These are phyloP conservation scores for Plasmodium blacklocki DNA, from an alignment of 169 alveolate species.

Conservation along the genomic window DNA sequence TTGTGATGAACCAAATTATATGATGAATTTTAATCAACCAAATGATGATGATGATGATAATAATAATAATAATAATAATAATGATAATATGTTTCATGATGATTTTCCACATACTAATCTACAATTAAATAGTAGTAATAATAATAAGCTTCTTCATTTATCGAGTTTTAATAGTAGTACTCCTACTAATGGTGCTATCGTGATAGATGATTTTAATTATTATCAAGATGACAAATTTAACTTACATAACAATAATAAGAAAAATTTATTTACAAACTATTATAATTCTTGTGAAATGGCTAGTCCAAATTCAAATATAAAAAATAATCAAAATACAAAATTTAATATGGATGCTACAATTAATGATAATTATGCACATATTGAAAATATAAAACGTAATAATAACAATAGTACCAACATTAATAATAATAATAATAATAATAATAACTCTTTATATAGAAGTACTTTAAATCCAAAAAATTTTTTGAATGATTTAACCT, in stretches of 20 bases:
- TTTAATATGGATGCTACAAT: conserved; percentile 1
- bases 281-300: too few species aligned
- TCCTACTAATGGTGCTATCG: not conserved
- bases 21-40: conserved; percentile 8
- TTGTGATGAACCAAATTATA: conserved; percentile 1
- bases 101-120: conserved; percentile 21
- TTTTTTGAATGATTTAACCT: not conserved
- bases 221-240: conserved; percentile 10
- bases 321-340: not conserved
- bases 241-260: conserved; percentile 6
- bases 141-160: too few species aligned
- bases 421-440: conserved; percentile 2
- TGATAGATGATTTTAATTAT: conserved; percentile 17
- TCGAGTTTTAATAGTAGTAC: not conserved
- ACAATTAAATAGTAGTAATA: not conserved
- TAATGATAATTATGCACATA: not conserved
- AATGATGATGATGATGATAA: conserved; percentile 13
- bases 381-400: conserved; percentile 3
- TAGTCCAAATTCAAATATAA: not conserved
- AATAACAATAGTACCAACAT: not conserved
- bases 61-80: conserved; percentile 9
- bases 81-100: not conserved
- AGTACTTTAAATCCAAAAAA: not conserved
- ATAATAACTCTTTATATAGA: conserved; percentile 6
- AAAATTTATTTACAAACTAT: too few species aligned